A percentile compares a stretch with the other conserved stretches of the same genome.
Conservation (phyloP, 2,329 filamentous ascomycete species). For the Exophiala sp. region DNA sequence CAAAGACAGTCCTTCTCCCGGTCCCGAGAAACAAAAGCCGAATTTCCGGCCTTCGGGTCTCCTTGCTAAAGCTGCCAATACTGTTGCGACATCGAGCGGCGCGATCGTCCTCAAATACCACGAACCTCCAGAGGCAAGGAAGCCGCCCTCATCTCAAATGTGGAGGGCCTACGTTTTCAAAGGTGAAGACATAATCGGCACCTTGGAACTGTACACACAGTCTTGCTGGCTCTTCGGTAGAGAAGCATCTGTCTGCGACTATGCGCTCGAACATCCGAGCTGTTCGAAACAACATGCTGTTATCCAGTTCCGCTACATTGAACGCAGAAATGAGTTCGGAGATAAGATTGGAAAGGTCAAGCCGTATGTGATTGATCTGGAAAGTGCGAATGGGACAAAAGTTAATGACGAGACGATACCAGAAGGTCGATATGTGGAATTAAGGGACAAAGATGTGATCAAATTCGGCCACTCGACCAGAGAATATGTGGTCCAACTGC, state of each 20-base stretch:
- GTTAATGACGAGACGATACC: slow-evolving; percentile 72
- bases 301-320: slow-evolving; percentile 81
- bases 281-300: slow-evolving; percentile 94
- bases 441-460: slow-evolving; percentile 82
- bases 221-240: slow-evolving; percentile 90
- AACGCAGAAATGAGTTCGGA: slow-evolving; percentile 78
- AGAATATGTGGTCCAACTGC: slow-evolving; percentile 94
- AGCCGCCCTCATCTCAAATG: slow-evolving; percentile 67
- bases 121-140: slow-evolving; percentile 87
- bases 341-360: slow-evolving; percentile 72
- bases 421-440: slow-evolving; percentile 72
- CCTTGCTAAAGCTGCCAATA: slow-evolving; percentile 83
- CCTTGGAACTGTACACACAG: slow-evolving; percentile 65
- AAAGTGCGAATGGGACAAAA: slow-evolving; percentile 83
- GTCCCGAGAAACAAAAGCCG: slow-evolving; percentile 69
- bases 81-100: slow-evolving; percentile 57
- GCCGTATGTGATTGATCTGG: slow-evolving; percentile 88
- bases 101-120: slow-evolving; percentile 87
- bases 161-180: slow-evolving; percentile 97
- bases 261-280: slow-evolving; percentile 81
- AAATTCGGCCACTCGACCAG: slow-evolving; percentile 80
- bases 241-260: slow-evolving; percentile 72
- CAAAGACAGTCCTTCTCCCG: slow-evolving; percentile 31
- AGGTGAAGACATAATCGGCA: slow-evolving; percentile 70
- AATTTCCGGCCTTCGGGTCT: slow-evolving; percentile 77